Base-by-base conservation (phyloP, 805 yeast species). In the Kodamaea jinghongensis region DNA sequence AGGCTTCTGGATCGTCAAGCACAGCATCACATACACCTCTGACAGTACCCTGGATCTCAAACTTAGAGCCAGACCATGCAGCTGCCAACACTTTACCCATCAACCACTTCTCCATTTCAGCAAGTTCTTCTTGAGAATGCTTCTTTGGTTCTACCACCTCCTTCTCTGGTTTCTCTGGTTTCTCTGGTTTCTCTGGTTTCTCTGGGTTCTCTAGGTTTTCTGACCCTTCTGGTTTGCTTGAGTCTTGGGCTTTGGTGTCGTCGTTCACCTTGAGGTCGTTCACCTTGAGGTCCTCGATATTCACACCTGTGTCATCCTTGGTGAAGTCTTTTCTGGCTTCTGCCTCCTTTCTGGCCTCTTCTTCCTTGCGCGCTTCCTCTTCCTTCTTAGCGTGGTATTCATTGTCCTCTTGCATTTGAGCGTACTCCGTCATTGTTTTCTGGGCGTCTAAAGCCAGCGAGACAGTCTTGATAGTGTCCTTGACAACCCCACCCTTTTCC, bases 1-100 rank as follows among this genome's bases (percentile, higher is more conserved):
- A 59, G 4, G 73, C 78, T 0, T 67, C 65, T 39, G 75, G 68
- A 49, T 86, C 91, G 38, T 76, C 71, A 33, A 86, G 61, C 2
- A 85, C 72, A 30, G 63, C 66, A 50, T 83, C 83, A 62, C 91
- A 84, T 9, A 85, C 93, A 9, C 72, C 77, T 48, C 86, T 75
- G 38, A 83, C 70, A 0, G 88, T 83, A 10, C 83, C 72, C 56
- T 81, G 84, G 38, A 86, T 85, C 58, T 86, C 95, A 55, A 79
- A 84, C 53, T 76, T 82, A 9, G 90, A 80, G 0, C 91, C 88
- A 9, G 79, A 79, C 95, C 95, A 86, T 6, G 93, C 93, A 2
- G 90, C 91, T 6, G 86, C 83, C 26, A 86, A 63, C 13, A 85
- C 86, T 58, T 85, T 86, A 14, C 91, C 93, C 71, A 84, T 80